A percentile compares a stretch with the other conserved stretches of the same genome.
Evolutionary conservation across 1,139 yeast genomes (phyloP).

Genomic region (Lodderomyces parapsilosis): DNA sequence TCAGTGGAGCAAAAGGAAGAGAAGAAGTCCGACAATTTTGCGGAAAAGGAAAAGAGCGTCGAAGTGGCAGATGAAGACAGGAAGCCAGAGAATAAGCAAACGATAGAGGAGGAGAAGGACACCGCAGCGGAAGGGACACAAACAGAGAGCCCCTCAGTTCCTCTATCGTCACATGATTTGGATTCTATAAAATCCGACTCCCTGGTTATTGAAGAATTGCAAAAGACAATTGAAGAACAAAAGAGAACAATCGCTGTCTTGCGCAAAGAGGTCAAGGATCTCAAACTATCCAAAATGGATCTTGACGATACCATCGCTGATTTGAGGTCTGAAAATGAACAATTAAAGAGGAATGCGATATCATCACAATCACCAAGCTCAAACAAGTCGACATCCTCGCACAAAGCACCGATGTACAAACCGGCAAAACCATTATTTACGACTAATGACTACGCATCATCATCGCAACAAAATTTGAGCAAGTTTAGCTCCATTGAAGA

Average conservation of each 20-base stretch:
- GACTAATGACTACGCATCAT: slow-evolving; percentile 34
- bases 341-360: slow-evolving; percentile 14
- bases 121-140: neutral
- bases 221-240: slow-evolving; percentile 28
- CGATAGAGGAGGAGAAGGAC: slow-evolving; percentile 2
- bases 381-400: slow-evolving; percentile 3
- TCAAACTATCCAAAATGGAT: slow-evolving; percentile 48
- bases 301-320: slow-evolving; percentile 35
- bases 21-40: slow-evolving; percentile 7
- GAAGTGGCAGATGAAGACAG: slow-evolving; percentile 3
- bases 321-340: slow-evolving; percentile 23
- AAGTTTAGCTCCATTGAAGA: slow-evolving; percentile 25
- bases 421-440: slow-evolving; percentile 39
- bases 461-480: slow-evolving; percentile 27
- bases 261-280: slow-evolving; percentile 46
- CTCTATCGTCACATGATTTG: neutral
- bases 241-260: slow-evolving; percentile 37
- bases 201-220: slow-evolving; percentile 22
- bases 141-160: neutral
- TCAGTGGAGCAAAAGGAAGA: slow-evolving; percentile 11
- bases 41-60: neutral
- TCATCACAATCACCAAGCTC: neutral
- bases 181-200: slow-evolving; percentile 7
- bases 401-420: slow-evolving; percentile 6
- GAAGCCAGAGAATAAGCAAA: slow-evolving; percentile 1